Conservation (phyloP, 2,329 filamentous ascomycete species). For the Zymoseptoria passerinii region DNA sequence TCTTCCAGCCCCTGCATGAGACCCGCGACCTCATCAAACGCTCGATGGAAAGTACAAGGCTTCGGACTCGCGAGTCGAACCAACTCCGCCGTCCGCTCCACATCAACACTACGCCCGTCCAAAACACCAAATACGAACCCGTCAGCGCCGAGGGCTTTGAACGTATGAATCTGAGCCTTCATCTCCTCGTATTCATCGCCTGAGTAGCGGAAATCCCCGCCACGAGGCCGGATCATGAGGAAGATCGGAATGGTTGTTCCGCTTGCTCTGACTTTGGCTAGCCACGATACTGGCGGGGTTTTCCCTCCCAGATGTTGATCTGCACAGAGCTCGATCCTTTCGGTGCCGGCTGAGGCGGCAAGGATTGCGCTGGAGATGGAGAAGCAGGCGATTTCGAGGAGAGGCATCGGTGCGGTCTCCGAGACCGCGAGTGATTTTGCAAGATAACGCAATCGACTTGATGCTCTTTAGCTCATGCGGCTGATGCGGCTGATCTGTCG, state of each 20-base stretch:
- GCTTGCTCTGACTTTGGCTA: slow-evolving; percentile 23
- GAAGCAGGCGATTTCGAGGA: slow-evolving; percentile 46
- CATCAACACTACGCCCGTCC: slow-evolving; percentile 31
- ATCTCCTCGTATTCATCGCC: slow-evolving; percentile 37
- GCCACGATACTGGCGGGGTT: slow-evolving; percentile 30
- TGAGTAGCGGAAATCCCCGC: slow-evolving; percentile 39
- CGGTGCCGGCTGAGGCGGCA: slow-evolving; percentile 37
- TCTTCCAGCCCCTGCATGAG: slow-evolving; percentile 28
- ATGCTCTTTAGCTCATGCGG: too few relatives aligned
- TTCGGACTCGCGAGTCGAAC: slow-evolving; percentile 35
- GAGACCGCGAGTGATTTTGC: too few relatives aligned
- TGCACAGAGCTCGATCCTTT: slow-evolving; percentile 46
- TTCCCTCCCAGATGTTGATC: slow-evolving; percentile 35
- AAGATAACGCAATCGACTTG: too few relatives aligned
- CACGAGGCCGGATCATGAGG: slow-evolving; percentile 47
- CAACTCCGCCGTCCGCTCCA: slow-evolving; percentile 34
- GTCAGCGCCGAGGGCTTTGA: slow-evolving; percentile 31
- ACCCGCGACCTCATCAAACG: slow-evolving; percentile 40
- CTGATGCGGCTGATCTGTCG: too few relatives aligned
- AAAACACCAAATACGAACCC: slow-evolving; percentile 49
- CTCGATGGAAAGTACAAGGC: slow-evolving; percentile 49
- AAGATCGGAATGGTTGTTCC: slow-evolving; percentile 36
- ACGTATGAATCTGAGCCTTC: slow-evolving; percentile 32
- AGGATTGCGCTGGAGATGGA: slow-evolving; percentile 35
- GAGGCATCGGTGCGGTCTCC: slow-evolving; percentile 9